Evolutionary conservation across 2,329 filamentous ascomycete species (phyloP), one percentile per base, ranked within the genome.

Genomic region (Pleomassaria siparia): DNA sequence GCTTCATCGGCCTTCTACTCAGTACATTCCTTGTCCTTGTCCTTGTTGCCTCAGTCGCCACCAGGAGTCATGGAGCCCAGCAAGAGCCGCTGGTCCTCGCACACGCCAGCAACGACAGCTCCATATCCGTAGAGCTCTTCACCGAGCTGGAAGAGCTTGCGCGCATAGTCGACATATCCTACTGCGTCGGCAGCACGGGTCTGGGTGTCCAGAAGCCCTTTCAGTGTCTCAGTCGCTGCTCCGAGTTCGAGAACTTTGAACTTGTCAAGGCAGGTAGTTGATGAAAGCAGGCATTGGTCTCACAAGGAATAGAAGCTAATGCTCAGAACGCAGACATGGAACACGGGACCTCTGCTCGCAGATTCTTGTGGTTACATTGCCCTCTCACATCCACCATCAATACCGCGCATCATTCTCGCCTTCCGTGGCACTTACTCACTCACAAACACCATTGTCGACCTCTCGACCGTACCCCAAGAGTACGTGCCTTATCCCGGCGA

Each of bases 381-480:
- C 0, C 75, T 97, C n/a, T 91, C 94, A 53, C 88, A 95, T 64
- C 58, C 73, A 3, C 80, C 80, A 2, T 75, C 74, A 4, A 68
- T 74, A 16, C 78, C 79, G 37, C 79, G 85, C 48, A 88, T 99
- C 47, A 77, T 97, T 37, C 81, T 97, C 29, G 91, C 91, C 8
- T 97, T 97, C 63, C 85, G 94, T 39, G 94, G 94, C 20, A 97
- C 94, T 12, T 96, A 97, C 72, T 96, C 91, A 56, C 80, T 99
- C 60, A 82, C 90, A 44, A 96, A 97, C 69, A 91, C 91, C 11
- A 86, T 99, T 52, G 80, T 91, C 41, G 94, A 99, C 72, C 78
- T 99, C 46, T 91, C 89, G 54, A 95, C 91, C 2, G 79, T 92
- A 2, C 91, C 91, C 11, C 92, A 97, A 69, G 83, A 88, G 67